Evolutionary conservation across 345 rosid genomes (phyloP).

Genomic region (Physaria fendleri): DNA sequence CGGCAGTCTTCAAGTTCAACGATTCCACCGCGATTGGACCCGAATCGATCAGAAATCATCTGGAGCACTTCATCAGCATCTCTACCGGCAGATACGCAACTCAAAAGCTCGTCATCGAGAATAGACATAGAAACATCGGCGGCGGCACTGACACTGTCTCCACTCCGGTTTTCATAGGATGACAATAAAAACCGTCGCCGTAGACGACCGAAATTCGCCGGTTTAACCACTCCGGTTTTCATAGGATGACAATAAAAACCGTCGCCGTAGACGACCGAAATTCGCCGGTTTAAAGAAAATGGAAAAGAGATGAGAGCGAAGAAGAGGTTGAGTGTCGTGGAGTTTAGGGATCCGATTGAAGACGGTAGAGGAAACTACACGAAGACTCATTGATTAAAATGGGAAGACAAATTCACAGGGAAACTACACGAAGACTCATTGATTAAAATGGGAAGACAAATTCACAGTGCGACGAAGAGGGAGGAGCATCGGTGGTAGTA

Average conservation of each 20-base stretch:
- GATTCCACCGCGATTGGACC: conserved; percentile 32
- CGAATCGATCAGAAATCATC: conserved; percentile 33
- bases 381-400: conserved; percentile 16
- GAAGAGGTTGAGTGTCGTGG: conserved; percentile 31
- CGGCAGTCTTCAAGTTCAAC: conserved; percentile 50
- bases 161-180: background rate
- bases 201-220: background rate
- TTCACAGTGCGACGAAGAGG: conserved; percentile 23
- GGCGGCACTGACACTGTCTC: conserved; percentile 9
- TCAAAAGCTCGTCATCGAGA: conserved; percentile 39
- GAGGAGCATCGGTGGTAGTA: conserved; percentile 31
- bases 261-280: background rate
- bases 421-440: conserved; percentile 32
- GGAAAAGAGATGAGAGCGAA: conserved; percentile 16
- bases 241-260: background rate
- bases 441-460: background rate
- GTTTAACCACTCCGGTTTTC: background rate
- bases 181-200: background rate
- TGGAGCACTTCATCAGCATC: conserved; percentile 63
- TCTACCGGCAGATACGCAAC: conserved; percentile 42
- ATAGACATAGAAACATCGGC: conserved; percentile 27
- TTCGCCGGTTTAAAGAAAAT: conserved; percentile 21
- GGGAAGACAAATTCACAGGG: conserved; percentile 24
- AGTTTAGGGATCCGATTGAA: conserved; percentile 29
- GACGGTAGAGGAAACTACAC: conserved; percentile 36